phyloP scores from a whole-genome alignment of 208 protist genomes.

The Trypanosoma congolense region DNA sequence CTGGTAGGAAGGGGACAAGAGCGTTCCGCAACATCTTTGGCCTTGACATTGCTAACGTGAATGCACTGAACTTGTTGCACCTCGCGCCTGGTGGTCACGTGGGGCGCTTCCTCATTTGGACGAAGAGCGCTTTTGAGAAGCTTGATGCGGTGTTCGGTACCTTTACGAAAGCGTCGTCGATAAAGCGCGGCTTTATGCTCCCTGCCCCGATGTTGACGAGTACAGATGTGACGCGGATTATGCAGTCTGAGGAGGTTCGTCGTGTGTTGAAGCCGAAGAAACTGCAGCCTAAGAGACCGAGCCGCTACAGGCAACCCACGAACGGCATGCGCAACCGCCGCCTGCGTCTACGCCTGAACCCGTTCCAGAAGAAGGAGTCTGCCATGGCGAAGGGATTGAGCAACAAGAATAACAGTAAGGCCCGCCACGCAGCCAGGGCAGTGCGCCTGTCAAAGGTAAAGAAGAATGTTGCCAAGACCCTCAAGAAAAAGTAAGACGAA shows the following conservation, averaged over 20 bases:
- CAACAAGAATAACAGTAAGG: constrained; percentile 42
- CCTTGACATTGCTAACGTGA: constrained; percentile 93
- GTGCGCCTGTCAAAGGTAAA: constrained; percentile 42
- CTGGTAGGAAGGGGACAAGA: constrained; percentile 77
- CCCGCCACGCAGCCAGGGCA: constrained; percentile 38
- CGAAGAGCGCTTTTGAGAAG: constrained; percentile 95
- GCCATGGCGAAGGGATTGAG: constrained; percentile 46
- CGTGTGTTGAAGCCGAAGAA: constrained; percentile 73
- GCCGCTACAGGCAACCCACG: constrained; percentile 44
- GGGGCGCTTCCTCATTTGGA: constrained; percentile 99
- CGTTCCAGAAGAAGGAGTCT: constrained; percentile 61
- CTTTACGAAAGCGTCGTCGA: constrained; percentile 55
- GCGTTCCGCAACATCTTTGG: constrained; percentile 97
- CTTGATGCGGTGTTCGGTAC: constrained; percentile 97
- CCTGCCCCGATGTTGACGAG: constrained; percentile 61
- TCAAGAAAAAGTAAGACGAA: constrained; percentile 36
- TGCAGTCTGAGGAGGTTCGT: constrained; percentile 80
- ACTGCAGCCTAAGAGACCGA: constrained; percentile 53
- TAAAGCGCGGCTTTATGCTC: constrained; percentile 88
- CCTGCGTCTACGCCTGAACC: constrained; percentile 73
- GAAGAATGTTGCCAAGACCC: constrained; percentile 32
- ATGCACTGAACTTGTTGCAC: constrained; percentile 96
- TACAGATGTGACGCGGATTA: constrained; percentile 77
- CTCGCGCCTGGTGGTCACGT: constrained; percentile 99
- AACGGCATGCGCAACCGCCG: constrained; percentile 79